Percentiles rank a stretch among this genome's conserved stretches.
Conservation (phyloP, 2,329 filamentous ascomycete genomes). For the Sporothrix brunneoviolacea region DNA sequence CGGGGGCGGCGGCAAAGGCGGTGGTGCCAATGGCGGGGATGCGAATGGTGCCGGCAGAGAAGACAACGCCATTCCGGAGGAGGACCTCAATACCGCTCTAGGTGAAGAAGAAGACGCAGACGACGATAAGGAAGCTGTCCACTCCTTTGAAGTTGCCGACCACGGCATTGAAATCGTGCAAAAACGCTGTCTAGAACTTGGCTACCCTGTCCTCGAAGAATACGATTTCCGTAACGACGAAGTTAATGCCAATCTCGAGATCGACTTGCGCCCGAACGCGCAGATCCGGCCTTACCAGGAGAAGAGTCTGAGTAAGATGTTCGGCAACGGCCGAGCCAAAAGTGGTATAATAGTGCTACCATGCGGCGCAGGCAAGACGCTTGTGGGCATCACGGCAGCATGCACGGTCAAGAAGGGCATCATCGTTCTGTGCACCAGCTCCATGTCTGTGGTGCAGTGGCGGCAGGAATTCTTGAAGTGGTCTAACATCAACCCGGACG, state of each 20-base stretch:
- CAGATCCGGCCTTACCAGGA: constrained; percentile 95
- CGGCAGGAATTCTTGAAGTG: constrained; percentile 93
- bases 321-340: constrained; percentile 93
- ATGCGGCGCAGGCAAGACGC: constrained; percentile 92
- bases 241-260: constrained; percentile 83
- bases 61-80: constrained; percentile 39
- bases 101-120: constrained; percentile 78
- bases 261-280: constrained; percentile 82
- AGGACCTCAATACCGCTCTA: constrained; percentile 38
- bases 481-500: constrained; percentile 89
- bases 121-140: constrained; percentile 70
- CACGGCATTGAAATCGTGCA: constrained; percentile 79
- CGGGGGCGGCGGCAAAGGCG: not conserved
- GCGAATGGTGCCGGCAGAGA: not conserved
- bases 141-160: constrained; percentile 86
- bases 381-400: constrained; percentile 96
- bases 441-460: constrained; percentile 98
- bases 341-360: constrained; percentile 96
- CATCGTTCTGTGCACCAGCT: constrained; percentile 91
- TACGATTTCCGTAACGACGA: constrained; percentile 95
- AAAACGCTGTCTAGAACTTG: constrained; percentile 80
- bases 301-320: constrained; percentile 98
- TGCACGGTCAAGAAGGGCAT: constrained; percentile 97
- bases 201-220: constrained; percentile 85
- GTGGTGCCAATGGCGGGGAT: not conserved